phyloP scores from a whole-genome alignment of 2,329 filamentous ascomycete species.

The Fusarium palustre region DNA sequence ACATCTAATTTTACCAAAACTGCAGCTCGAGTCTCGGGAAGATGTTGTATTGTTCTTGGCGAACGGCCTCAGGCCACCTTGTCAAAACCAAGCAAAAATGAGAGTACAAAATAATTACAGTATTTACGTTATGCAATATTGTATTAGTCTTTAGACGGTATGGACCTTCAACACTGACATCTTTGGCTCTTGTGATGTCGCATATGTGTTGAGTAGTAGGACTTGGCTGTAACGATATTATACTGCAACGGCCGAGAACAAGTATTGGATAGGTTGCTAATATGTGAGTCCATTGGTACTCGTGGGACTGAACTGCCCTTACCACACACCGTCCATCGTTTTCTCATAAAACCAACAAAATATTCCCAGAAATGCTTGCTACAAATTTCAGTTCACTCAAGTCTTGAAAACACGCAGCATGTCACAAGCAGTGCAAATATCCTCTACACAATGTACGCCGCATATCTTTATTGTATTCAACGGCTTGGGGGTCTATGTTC shows the following conservation, averaged over 20 bases:
- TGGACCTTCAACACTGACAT: too few relatives aligned
- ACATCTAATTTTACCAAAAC: not conserved
- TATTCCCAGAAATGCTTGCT: not conserved
- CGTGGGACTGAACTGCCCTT: too few relatives aligned
- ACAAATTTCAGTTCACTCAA: not conserved
- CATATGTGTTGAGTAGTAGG: not conserved
- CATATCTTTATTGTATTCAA: not conserved
- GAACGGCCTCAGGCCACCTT: not conserved
- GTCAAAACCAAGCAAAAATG: not conserved
- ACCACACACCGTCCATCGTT: rapidly evolving
- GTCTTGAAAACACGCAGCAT: not conserved
- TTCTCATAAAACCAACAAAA: not conserved
- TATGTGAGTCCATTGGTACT: not conserved
- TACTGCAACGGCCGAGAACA: not conserved
- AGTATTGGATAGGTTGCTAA: not conserved
- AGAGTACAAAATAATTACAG: not conserved
- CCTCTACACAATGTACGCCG: not conserved
- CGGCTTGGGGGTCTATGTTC: not conserved
- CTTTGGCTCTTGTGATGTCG: too few relatives aligned
- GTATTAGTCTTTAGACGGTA: too few relatives aligned
- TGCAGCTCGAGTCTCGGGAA: not conserved
- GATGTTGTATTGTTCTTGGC: not conserved
- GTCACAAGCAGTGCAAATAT: not conserved
- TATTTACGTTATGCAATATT: not conserved
- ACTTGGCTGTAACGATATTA: not conserved